Conservation (phyloP, 495 filamentous ascomycete genomes). For the Umbilicaria muhlenbergii region DNA sequence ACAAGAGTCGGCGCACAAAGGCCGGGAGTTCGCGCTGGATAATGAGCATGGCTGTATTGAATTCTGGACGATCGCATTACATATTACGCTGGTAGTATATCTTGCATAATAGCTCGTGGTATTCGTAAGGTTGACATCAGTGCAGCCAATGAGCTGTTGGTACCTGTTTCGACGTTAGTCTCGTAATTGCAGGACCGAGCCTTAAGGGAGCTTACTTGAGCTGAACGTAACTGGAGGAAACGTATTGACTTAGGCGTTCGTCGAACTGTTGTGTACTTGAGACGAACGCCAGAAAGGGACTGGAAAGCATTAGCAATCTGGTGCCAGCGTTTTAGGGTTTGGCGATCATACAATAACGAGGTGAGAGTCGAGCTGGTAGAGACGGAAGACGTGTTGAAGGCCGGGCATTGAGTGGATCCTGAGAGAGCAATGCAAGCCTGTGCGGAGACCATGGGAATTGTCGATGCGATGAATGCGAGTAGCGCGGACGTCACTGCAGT, state of each 20-base stretch:
- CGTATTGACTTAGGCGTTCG: slow-evolving; percentile 51
- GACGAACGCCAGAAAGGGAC: slow-evolving; percentile 78
- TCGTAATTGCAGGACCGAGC: slow-evolving; percentile 1
- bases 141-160: slow-evolving; percentile 64
- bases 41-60: slow-evolving; percentile 61
- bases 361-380: slow-evolving; percentile 52
- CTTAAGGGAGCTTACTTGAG: slow-evolving; percentile 43
- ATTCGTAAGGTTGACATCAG: slow-evolving; percentile 59
- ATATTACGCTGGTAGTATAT: slow-evolving; percentile 84
- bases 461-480: too few species aligned
- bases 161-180: slow-evolving; percentile 36
- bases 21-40: slow-evolving; percentile 42
- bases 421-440: slow-evolving; percentile 60
- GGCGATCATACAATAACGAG: slow-evolving; percentile 52
- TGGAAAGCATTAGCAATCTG: slow-evolving; percentile 25
- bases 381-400: slow-evolving; percentile 69
- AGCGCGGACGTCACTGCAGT: too few species aligned
- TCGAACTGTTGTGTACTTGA: slow-evolving; percentile 68
- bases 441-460: not conserved
- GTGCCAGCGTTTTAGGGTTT: not conserved
- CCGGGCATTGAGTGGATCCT: slow-evolving; percentile 65
- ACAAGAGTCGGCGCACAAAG: slow-evolving; percentile 84
- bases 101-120: slow-evolving; percentile 81
- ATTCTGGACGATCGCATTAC: slow-evolving; percentile 89
- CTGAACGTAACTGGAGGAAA: slow-evolving; percentile 57